Conservation (phyloP, 1,284 basidiomycete genomes). For the Ceratobasidium sp. region DNA sequence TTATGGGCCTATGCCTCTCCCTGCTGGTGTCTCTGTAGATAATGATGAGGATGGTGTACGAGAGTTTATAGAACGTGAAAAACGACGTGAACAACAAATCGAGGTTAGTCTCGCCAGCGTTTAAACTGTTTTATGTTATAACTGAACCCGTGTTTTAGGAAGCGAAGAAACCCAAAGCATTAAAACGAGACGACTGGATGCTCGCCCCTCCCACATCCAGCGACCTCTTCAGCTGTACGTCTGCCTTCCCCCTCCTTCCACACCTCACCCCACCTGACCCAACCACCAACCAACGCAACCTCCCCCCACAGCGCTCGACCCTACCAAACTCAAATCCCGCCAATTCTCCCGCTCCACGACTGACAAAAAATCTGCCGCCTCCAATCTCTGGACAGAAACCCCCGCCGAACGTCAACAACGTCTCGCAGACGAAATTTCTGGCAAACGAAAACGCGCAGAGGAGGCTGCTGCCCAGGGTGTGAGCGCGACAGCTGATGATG, state of each 20-base stretch:
- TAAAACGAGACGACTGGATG: slow-evolving; percentile 94
- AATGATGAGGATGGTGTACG: slow-evolving; percentile 68
- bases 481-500: slow-evolving; percentile 53
- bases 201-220: slow-evolving; percentile 85
- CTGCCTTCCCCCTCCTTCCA: slow-evolving; percentile 3
- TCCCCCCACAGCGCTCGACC: slow-evolving; percentile 65
- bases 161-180: slow-evolving; percentile 74
- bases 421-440: slow-evolving; percentile 84
- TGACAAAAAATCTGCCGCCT: slow-evolving; percentile 55
- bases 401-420: slow-evolving; percentile 87
- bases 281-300: not conserved
- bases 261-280: not conserved
- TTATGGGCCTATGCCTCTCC: slow-evolving; percentile 78
- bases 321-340: slow-evolving; percentile 74
- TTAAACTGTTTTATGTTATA: not conserved
- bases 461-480: slow-evolving; percentile 59
- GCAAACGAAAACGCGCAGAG: slow-evolving; percentile 77
- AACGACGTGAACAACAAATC: slow-evolving; percentile 70
- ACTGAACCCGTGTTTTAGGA: slow-evolving; percentile 59
- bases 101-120: slow-evolving; percentile 60
- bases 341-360: slow-evolving; percentile 76
- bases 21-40: slow-evolving; percentile 56
- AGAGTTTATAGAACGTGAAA: slow-evolving; percentile 85
- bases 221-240: slow-evolving; percentile 77
- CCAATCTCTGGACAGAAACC: slow-evolving; percentile 89